Base-by-base conservation (phyloP, 179 eudicot genomes). In the Vitellaria paradoxa region DNA sequence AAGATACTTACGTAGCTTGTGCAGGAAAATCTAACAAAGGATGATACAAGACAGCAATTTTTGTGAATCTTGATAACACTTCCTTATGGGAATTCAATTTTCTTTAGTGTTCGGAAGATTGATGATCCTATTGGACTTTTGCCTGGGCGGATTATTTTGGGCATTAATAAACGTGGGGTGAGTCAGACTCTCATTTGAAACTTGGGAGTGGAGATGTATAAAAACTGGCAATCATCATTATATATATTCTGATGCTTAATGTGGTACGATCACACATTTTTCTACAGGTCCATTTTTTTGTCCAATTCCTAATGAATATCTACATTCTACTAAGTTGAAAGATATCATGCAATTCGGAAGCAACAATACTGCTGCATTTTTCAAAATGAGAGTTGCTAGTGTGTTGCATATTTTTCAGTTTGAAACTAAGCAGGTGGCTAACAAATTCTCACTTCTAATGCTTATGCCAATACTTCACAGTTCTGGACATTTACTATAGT, bases 311-410 rank as follows among this genome's bases (percentile, higher is more conserved):
- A 92, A 92, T 81, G 99, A 96, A 73, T 96, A 96, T 86, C 78
- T 96, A 73, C 99, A 96, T 80, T 96, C 99, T 61, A 97, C 99
- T 20, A 97, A 96, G 76, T 75, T 96, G 49, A 89, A 98, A 83
- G 99, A 96, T 81, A 94, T 96, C 70, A 96, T 96, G 99, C 99
- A 96, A 84, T 96, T 96, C 79, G 99, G 99, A 49, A 96, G 99
- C 86, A 96, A 97, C 79, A 94, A 94, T 65, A 92, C 98, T 62
- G 98, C 99, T 37, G 97, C 94, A 46, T 94, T 96, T 72, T 96
- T 96, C 60, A 96, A 96, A 86, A 94, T 96, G 98, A 89, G 98
- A 88, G 99, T 96, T 81, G 99, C 99, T 49, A 98, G 98, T 65
- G 98, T 89, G 73, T 91, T 96, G 70, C 99, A 96, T 78, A 92